A percentile compares a stretch with the other conserved stretches of the same genome.
These are phyloP conservation scores for Ogataea sp. DNA, from an alignment of 805 yeast genomes.

Conservation along the genomic window DNA sequence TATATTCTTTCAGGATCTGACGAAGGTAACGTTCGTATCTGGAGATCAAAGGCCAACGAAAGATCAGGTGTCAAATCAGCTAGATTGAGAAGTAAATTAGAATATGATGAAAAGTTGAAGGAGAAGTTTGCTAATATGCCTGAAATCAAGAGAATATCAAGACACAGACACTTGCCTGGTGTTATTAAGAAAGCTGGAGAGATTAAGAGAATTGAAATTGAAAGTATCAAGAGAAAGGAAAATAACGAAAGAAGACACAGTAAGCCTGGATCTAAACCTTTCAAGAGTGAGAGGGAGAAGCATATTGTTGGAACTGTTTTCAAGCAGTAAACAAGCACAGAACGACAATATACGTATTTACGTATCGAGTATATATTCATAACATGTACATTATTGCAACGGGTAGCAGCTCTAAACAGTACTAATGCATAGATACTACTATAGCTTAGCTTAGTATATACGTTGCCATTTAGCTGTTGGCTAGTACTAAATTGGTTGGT, in stretches of 20 bases:
- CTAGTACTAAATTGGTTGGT: too few species aligned
- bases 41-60: constrained; percentile 87
- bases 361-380: neutral
- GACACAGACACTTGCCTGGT: constrained; percentile 88
- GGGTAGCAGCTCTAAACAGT: too few species aligned
- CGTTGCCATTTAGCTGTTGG: too few species aligned
- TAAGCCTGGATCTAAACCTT: constrained; percentile 51
- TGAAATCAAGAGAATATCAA: constrained; percentile 79
- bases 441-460: too few species aligned
- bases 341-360: too few species aligned
- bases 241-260: constrained; percentile 76
- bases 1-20: constrained; percentile 89
- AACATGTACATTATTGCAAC: too few species aligned
- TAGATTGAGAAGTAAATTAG: constrained; percentile 72
- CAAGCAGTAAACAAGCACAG: constrained; percentile 28
- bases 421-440: too few species aligned
- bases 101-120: constrained; percentile 86
- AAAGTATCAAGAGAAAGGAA: constrained; percentile 71
- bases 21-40: constrained; percentile 89
- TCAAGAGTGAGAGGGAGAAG: constrained; percentile 69
- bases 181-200: constrained; percentile 86
- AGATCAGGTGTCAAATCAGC: constrained; percentile 75
- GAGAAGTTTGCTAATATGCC: constrained; percentile 96
- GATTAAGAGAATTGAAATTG: constrained; percentile 68
- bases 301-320: constrained; percentile 81